phyloP scores from a whole-genome alignment of 495 filamentous ascomycete species.

The Neurospora cerealis region DNA sequence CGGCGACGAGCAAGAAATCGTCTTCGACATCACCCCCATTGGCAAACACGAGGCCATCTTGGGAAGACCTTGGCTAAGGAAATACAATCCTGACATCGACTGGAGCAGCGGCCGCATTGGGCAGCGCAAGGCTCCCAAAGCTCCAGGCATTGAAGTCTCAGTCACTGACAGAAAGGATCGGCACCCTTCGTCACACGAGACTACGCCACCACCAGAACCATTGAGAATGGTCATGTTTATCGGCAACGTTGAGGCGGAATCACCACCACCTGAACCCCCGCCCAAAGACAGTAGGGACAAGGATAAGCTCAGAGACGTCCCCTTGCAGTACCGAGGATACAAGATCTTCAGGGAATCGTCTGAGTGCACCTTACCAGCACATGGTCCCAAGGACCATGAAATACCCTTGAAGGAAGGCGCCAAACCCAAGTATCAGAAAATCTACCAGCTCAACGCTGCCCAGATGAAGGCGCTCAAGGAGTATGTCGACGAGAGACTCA shows the following conservation, averaged over 20 bases:
- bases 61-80: not conserved
- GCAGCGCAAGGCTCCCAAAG: not conserved
- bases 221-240: not conserved
- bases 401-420: not conserved
- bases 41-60: not conserved
- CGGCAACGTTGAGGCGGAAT: not conserved
- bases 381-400: not conserved
- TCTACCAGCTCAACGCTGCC: not conserved
- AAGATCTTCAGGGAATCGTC: not conserved
- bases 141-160: not conserved
- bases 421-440: not conserved
- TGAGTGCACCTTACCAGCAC: not conserved
- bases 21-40: not conserved
- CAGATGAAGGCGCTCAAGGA: not conserved
- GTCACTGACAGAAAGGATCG: not conserved
- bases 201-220: not conserved
- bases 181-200: not conserved
- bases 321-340: not conserved
- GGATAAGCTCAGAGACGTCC: not conserved
- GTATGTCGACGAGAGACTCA: not conserved
- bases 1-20: not conserved
- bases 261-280: not conserved
- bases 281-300: not conserved
- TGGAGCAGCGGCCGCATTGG: not conserved
- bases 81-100: not conserved